Conservation (phyloP, 2,329 filamentous ascomycete genomes). For the Chlorencoelia australis region DNA sequence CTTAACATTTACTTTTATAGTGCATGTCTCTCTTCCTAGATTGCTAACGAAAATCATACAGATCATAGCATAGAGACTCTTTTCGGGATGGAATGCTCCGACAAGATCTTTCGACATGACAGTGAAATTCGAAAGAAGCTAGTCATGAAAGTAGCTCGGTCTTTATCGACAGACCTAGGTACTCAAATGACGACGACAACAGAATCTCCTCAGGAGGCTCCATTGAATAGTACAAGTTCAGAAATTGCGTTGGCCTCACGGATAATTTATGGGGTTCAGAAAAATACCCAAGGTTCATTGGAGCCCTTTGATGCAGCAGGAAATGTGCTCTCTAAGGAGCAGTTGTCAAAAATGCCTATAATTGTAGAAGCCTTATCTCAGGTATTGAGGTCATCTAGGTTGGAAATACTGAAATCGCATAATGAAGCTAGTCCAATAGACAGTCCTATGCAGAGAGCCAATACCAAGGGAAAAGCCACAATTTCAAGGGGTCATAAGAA, state of each 20-base stretch:
- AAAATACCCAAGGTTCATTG: slow-evolving; percentile 7
- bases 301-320: slow-evolving; percentile 6
- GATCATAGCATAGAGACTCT: slow-evolving; percentile 49
- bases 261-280: background rate
- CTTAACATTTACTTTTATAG: background rate
- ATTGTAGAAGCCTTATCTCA: too few relatives aligned
- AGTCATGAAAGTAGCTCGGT: background rate
- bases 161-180: background rate
- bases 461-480: too few relatives aligned
- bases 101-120: slow-evolving; percentile 54
- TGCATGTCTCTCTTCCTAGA: too few relatives aligned
- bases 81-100: slow-evolving; percentile 62
- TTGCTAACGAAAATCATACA: background rate
- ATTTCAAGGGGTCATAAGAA: too few relatives aligned
- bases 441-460: too few relatives aligned
- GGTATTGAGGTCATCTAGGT: too few relatives aligned
- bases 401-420: too few relatives aligned
- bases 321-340: too few relatives aligned
- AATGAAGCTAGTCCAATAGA: too few relatives aligned
- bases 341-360: too few relatives aligned
- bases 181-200: slow-evolving; percentile 1
- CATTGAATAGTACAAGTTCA: background rate
- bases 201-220: background rate
- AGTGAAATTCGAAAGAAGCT: slow-evolving; percentile 37
- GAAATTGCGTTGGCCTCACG: background rate